A percentile compares a stretch with the other conserved stretches of the same genome.
These are phyloP conservation scores for Macrotyloma uniflorum DNA, from an alignment of 306 rosid genomes.

Conservation along the genomic window DNA sequence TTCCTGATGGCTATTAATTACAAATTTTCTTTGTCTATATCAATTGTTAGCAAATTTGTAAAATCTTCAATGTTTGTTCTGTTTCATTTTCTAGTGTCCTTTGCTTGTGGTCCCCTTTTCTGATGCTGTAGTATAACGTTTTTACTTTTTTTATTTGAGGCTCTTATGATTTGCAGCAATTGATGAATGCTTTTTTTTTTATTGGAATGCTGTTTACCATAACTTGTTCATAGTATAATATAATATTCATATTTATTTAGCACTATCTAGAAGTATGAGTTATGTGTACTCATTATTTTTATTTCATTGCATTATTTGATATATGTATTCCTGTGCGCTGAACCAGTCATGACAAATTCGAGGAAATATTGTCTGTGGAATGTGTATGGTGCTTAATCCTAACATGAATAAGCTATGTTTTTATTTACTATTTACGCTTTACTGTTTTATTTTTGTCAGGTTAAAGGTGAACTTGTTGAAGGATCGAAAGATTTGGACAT, in stretches of 20 bases:
- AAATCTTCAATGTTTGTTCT: not conserved
- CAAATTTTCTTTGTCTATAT: not conserved
- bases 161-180: not conserved
- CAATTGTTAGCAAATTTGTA: not conserved
- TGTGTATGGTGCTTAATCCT: slow-evolving; percentile 16
- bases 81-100: not conserved
- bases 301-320: slow-evolving; percentile 26
- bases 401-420: not conserved
- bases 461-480: slow-evolving; percentile 43
- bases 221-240: not conserved
- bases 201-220: not conserved
- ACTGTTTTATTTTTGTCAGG: slow-evolving; percentile 51
- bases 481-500: slow-evolving; percentile 44
- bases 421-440: slow-evolving; percentile 16
- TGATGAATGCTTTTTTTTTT: not conserved
- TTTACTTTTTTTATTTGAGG: not conserved
- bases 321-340: not conserved
- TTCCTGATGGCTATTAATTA: not conserved
- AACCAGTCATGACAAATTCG: not conserved
- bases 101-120: slow-evolving; percentile 17
- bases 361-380: not conserved
- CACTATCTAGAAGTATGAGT: not conserved
- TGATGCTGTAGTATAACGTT: not conserved
- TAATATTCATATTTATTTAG: slow-evolving; percentile 4
- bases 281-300: slow-evolving; percentile 6